These are phyloP conservation scores for Volvariella surrecta DNA, from an alignment of 1,284 basidiomycete species.

Conservation along the genomic window DNA sequence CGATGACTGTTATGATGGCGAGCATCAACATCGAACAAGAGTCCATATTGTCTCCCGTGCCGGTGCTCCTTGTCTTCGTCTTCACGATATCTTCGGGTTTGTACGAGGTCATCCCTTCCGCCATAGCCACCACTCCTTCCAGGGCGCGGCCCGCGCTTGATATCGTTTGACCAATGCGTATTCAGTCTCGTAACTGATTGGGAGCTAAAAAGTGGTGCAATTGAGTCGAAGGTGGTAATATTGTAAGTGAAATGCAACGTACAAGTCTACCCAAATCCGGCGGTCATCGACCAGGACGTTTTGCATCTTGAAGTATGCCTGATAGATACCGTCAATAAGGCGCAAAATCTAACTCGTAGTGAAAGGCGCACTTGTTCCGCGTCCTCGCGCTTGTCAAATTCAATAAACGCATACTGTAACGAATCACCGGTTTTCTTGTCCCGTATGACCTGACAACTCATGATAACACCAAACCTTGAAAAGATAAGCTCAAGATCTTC, in stretches of 20 bases:
- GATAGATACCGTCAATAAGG: slow-evolving; percentile 1
- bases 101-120: slow-evolving; percentile 66
- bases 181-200: slow-evolving; percentile 84
- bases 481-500: slow-evolving; percentile 98
- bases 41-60: slow-evolving; percentile 40
- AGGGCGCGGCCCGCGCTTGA: slow-evolving; percentile 39
- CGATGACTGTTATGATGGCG: not conserved
- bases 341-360: slow-evolving; percentile 1
- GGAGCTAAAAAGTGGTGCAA: slow-evolving; percentile 41
- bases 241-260: slow-evolving; percentile 18
- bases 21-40: slow-evolving; percentile 66
- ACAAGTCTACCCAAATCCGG: slow-evolving; percentile 98
- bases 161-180: slow-evolving; percentile 66
- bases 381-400: slow-evolving; percentile 89
- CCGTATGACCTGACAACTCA: slow-evolving; percentile 95
- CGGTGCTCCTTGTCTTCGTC: slow-evolving; percentile 23
- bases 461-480: slow-evolving; percentile 88
- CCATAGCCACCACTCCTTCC: slow-evolving; percentile 42
- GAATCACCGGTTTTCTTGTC: slow-evolving; percentile 96
- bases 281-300: slow-evolving; percentile 98
- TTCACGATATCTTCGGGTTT: slow-evolving; percentile 56
- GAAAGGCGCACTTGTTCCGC: slow-evolving; percentile 73
- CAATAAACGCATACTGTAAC: slow-evolving; percentile 97
- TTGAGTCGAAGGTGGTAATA: not conserved
- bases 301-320: slow-evolving; percentile 99